Percentiles rank a stretch among this genome's conserved stretches.
Conservation (phyloP, 805 yeast species). For the Saccharomycopsis amapae region DNA sequence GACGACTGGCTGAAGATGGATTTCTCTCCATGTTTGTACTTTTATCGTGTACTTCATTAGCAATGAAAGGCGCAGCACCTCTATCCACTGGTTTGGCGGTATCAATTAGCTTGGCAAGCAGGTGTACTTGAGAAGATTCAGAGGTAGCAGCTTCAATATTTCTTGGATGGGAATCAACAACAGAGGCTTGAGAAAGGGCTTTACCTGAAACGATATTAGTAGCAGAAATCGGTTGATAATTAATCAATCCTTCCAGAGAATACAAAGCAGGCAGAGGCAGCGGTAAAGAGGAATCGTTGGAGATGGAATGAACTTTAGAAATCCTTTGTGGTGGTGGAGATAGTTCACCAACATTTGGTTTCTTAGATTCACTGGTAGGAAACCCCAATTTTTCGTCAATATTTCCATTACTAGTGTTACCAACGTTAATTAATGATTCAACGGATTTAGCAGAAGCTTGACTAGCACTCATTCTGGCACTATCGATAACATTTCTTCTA, state of each 20-base stretch:
- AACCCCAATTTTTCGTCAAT: background rate
- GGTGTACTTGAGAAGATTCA: too few species aligned
- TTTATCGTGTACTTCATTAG: too few species aligned
- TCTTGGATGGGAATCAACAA: too few species aligned
- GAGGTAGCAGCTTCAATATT: too few species aligned
- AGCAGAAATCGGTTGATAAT: too few species aligned
- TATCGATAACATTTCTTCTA: constrained; percentile 16
- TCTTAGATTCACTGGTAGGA: background rate
- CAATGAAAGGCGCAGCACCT: background rate
- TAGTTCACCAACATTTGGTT: too few species aligned
- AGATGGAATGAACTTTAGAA: background rate
- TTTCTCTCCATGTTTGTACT: too few species aligned
- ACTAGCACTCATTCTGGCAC: background rate
- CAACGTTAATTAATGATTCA: background rate
- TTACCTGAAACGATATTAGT: too few species aligned
- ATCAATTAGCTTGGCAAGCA: background rate
- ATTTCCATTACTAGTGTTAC: background rate
- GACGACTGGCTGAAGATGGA: too few species aligned
- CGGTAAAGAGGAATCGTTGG: background rate
- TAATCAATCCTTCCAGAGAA: too few species aligned
- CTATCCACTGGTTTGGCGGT: background rate
- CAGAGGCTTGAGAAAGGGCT: too few species aligned
- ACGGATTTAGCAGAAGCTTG: background rate
- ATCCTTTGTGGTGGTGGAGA: too few species aligned
- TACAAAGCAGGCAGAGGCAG: constrained; percentile 2